A percentile compares a stretch with the other conserved stretches of the same genome.
Evolutionary conservation across 495 filamentous ascomycete species (phyloP).

Genomic region (Clavariopsis aquatica): DNA sequence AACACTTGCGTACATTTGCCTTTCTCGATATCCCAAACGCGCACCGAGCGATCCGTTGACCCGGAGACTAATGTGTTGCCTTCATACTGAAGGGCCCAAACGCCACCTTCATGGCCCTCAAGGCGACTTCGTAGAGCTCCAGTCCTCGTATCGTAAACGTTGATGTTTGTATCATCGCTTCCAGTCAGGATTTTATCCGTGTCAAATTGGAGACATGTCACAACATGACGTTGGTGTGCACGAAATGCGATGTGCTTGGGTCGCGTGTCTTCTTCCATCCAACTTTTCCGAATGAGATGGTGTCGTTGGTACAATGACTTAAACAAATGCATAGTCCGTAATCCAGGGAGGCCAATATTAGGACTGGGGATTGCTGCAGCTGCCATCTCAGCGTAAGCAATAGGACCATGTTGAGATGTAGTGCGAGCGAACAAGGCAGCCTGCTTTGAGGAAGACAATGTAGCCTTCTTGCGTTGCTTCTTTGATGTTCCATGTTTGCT

Average conservation of each 20-base stretch:
- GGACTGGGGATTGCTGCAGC: slow-evolving; percentile 79
- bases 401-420: slow-evolving; percentile 65
- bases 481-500: slow-evolving; percentile 48
- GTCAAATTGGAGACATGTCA: slow-evolving; percentile 97
- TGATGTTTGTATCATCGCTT: slow-evolving; percentile 96
- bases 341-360: slow-evolving; percentile 70
- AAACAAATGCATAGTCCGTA: slow-evolving; percentile 84
- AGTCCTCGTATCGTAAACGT: slow-evolving; percentile 97
- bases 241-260: slow-evolving; percentile 95
- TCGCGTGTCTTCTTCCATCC: slow-evolving; percentile 81
- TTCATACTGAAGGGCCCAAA: slow-evolving; percentile 97
- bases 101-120: slow-evolving; percentile 92
- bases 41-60: slow-evolving; percentile 91
- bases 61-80: slow-evolving; percentile 94
- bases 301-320: slow-evolving; percentile 95
- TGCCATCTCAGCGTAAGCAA: slow-evolving; percentile 80
- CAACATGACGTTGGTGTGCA: slow-evolving; percentile 92
- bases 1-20: slow-evolving; percentile 92
- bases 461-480: slow-evolving; percentile 54
- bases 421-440: slow-evolving; percentile 49
- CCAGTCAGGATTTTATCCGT: slow-evolving; percentile 97
- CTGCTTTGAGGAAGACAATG: slow-evolving; percentile 37
- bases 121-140: slow-evolving; percentile 79
- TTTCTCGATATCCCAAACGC: slow-evolving; percentile 95
- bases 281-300: slow-evolving; percentile 81